These are phyloP conservation scores for Penicillium sp. DNA, from an alignment of 2,329 filamentous ascomycete species.

Conservation along the genomic window DNA sequence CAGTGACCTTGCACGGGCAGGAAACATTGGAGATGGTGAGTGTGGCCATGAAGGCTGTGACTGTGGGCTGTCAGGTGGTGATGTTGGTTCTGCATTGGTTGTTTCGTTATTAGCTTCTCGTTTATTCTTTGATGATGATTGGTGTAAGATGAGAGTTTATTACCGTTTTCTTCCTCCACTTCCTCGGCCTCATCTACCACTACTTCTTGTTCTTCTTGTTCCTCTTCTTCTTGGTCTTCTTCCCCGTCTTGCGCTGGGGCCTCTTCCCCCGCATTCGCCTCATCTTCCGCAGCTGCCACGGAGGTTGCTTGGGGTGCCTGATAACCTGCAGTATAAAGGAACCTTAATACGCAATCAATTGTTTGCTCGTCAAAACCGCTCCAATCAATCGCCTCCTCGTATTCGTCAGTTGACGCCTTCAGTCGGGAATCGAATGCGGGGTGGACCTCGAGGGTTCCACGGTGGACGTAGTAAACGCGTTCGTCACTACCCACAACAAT, in stretches of 20 bases:
- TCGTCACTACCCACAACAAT: background rate
- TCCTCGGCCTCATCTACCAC: background rate
- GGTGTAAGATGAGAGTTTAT: background rate
- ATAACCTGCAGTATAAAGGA: constrained; percentile 1
- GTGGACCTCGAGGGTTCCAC: background rate
- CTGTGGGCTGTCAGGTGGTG: background rate
- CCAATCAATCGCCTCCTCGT: constrained; percentile 1
- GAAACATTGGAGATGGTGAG: background rate
- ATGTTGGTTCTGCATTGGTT: background rate
- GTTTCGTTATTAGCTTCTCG: background rate
- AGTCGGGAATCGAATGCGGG: background rate
- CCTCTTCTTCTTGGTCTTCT: background rate
- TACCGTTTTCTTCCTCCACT: background rate
- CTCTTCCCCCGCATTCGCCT: background rate
- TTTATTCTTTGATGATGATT: background rate
- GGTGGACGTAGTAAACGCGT: background rate
- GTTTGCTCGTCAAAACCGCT: constrained; percentile 2
- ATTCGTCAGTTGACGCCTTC: background rate
- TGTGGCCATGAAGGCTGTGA: background rate
- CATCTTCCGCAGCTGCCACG: background rate
- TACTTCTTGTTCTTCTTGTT: background rate
- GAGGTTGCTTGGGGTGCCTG: background rate
- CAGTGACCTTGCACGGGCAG: background rate
- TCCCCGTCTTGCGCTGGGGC: background rate
- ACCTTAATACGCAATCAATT: constrained; percentile 2